Base-by-base conservation (phyloP, 1,284 basidiomycete genomes). In the Fistulinella staudtii region DNA sequence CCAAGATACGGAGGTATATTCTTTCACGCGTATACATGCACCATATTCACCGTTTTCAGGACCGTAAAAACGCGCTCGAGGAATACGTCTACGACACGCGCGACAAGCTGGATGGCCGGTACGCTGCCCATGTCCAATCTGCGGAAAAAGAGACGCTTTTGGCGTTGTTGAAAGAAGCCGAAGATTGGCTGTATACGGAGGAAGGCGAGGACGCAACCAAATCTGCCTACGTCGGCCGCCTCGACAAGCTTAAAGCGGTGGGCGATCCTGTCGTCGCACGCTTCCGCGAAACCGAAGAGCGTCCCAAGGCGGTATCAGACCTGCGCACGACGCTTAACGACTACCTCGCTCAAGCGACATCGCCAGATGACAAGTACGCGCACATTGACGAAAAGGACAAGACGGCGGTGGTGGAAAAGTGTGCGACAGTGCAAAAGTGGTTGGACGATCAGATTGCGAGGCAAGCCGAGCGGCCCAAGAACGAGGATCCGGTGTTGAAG, bases 41-140 rank as follows among this genome's bases (percentile, higher is more conserved):
- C 21, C 28, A 11, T 17, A 39, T 30, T 36, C 11, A 48, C 4
- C 8, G 4, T 10, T 35, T 50, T 34, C 8, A 92, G 89, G 89
- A 96, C 68, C 84, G 89, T 66, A 97, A 95, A 75, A 96, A 97
- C 66, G 92, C 93, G 13, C 82, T 97, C 20, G 93, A 97, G 72
- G 93, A 96, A 72, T 96, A 94, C 73, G 86, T 96, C 52, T 96
- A 96, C 72, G 92, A 97, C 66, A 91, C 78, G 57, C 88, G 93
- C 42, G 75, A 81, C 67, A 96, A 95, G 72, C 80, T 97, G 49
- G 93, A 96, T 28, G 88, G 87, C 47, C 80, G 86, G 43, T 94
- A 86, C 61, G 82, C 83, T 18, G 45, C 79, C 20, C 96, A 77
- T 67, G 85, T 85, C 40, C 77, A 85, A 59, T 45, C 80, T 0